Conservation (phyloP, 2,329 filamentous ascomycete genomes). For the Aaosphaeria pasadenensis region DNA sequence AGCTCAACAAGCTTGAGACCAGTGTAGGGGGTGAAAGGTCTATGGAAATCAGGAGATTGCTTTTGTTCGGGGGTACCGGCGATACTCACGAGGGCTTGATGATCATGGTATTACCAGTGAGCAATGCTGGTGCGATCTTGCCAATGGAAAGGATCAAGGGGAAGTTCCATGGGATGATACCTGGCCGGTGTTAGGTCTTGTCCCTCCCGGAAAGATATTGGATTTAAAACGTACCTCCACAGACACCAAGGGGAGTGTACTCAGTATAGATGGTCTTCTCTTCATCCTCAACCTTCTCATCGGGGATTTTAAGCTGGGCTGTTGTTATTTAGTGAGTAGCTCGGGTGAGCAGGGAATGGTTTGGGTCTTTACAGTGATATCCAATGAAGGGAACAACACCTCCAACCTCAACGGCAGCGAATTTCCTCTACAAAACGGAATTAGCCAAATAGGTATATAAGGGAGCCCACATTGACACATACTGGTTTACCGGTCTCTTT, state of each 20-base stretch:
- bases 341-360: conserved; percentile 1
- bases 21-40: conserved; percentile 54
- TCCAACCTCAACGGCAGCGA: conserved; percentile 41
- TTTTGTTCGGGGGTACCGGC: neutral
- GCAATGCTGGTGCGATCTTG: conserved; percentile 58
- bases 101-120: conserved; percentile 56
- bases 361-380: conserved; percentile 27
- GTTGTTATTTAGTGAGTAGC: conserved; percentile 20
- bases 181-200: conserved; percentile 5
- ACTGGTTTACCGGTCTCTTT: conserved; percentile 38
- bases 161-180: conserved; percentile 44
- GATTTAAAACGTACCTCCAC: conserved; percentile 21
- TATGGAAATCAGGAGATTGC: conserved; percentile 20
- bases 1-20: conserved; percentile 59
- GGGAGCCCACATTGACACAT: conserved; percentile 3
- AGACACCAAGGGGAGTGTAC: conserved; percentile 48
- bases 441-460: neutral
- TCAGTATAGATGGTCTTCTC: conserved; percentile 47
- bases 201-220: conserved; percentile 9
- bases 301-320: conserved; percentile 28
- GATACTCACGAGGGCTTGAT: conserved; percentile 49
- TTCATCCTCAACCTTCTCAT: conserved; percentile 43
- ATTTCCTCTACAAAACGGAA: conserved; percentile 29
- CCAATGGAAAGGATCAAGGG: conserved; percentile 30
- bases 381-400: conserved; percentile 34